Base-by-base conservation (phyloP, 2,329 filamentous ascomycete genomes). In the Trichoderma asperellum region DNA sequence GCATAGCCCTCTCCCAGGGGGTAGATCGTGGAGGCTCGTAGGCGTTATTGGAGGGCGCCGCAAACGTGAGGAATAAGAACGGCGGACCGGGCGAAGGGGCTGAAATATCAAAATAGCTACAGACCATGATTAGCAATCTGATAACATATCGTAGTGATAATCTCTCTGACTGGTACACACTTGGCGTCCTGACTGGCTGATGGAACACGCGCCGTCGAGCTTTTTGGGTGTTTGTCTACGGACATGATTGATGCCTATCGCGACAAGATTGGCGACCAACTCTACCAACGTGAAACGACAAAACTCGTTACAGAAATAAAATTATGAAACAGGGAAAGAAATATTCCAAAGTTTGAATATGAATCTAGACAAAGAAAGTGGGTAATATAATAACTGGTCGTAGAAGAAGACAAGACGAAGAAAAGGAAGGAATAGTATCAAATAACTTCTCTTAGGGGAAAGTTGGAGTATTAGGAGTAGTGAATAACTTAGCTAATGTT, bases 81-180 rank as follows among this genome's bases (percentile, higher is more conserved):
- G 72, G 69, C 2, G 76, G 61, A 0, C 71, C 52, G 24, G 71
- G 57, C 2, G 72, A 61, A 37, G 70, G 64, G 5, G 73, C 66
- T 5, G 77, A 73, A 21, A 80, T 71, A 52, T 74, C 76, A 43
- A 79, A 80, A 68, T 81, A 80, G 59, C 79, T 80, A 56, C 5
- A 5, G 37, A 34, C 0, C 16, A 10, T 34, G 29, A 43, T 72
- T 18, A 71, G 71, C 53, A 66, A 16, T n/a, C n/a, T 16, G 57
- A 43, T 43, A 12, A 18, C 0, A 24, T n/a, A 27, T 14, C 21
- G 18, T 29, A 16, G 14, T 24, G 7, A 12, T 2, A 29, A 29
- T 55, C 18, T 6, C 5, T 16, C 14, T 12, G 40, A 29, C 3
- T 43, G 16, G 8, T 2, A 4, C 71, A 43, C 73, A 79, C 78